Conservation (phyloP, 768 basidiomycete species). For the Sarcodon sp. region DNA sequence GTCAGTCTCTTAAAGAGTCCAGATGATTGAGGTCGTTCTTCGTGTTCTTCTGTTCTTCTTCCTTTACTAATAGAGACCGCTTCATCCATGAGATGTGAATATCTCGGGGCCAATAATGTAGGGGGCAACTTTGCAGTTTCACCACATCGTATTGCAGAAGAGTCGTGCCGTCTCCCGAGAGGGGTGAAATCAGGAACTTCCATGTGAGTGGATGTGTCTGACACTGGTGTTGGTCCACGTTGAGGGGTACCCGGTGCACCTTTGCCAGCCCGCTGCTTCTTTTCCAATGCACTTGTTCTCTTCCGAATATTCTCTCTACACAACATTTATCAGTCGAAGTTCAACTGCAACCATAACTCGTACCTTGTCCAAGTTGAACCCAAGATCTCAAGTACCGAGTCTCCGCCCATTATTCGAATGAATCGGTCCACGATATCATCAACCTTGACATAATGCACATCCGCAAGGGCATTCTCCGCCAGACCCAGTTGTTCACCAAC, state of each 20-base stretch:
- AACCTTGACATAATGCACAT: conserved; percentile 37
- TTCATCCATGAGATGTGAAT: conserved; percentile 46
- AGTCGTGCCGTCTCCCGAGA: conserved; percentile 13
- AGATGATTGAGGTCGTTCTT: not conserved
- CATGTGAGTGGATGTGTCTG: conserved; percentile 16
- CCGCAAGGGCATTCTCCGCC: conserved; percentile 27
- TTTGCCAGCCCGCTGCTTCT: conserved; percentile 44
- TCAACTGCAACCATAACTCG: conserved; percentile 9
- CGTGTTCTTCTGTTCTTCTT: not conserved
- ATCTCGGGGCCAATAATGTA: conserved; percentile 37
- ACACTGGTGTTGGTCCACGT: conserved; percentile 14
- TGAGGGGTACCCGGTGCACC: conserved; percentile 42
- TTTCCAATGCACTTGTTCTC: conserved; percentile 41
- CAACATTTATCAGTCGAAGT: conserved; percentile 1
- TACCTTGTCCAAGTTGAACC: conserved; percentile 50
- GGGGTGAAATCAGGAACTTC: conserved; percentile 42
- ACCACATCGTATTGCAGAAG: conserved; percentile 6
- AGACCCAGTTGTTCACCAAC: conserved; percentile 21
- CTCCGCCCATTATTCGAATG: conserved; percentile 32
- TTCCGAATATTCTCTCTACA: conserved; percentile 36
- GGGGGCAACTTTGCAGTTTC: conserved; percentile 22
- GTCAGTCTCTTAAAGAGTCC: not conserved
- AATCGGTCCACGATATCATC: conserved; percentile 54
- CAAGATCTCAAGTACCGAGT: conserved; percentile 20
- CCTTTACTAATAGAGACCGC: conserved; percentile 18